Evolutionary conservation across 352 stramenopile genomes (phyloP), one percentile per base, ranked within the genome.

Genomic region (Bremia lactucae): DNA sequence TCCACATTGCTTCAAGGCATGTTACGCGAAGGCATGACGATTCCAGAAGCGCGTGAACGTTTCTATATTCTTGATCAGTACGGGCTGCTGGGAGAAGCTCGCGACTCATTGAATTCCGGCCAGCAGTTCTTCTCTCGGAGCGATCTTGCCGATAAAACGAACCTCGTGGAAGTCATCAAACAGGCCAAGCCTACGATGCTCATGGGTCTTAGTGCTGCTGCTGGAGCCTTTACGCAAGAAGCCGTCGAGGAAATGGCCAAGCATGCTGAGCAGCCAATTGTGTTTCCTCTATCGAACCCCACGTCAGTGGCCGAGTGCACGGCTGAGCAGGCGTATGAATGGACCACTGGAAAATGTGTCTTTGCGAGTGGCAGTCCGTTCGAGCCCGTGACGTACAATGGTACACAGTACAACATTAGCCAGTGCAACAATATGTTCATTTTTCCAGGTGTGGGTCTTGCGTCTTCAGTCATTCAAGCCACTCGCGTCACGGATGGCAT

Each of bases 371-470:
- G 95, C 24, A 96, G 81, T 49, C 94, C 95, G 20, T 98, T 99
- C 72, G 76, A 87, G 29, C 83, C 90, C 1, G 90, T 98, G 15
- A 46, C 76, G 47, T 88, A 75, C 55, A 75, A 96, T 36, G 93
- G 89, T 28, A 75, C 76, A 42, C 47, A 67, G 42, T 85, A 90
- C 62, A 55, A 62, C 19, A 68, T 87, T 53, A 87, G 74, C 48
- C 87, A 96, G 63, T 89, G 83, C 60, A 97, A 97, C 81, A 97
- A 97, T 64, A 94, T 97, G 80, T 98, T 97, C 62, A 94, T 98
- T 53, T 99, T 99, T 72, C 95, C 95, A 22, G 96, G 86, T 31
- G 65, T 98, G 31, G 95, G 93, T 24, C 75, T 98, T 4, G 94
- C 87, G 14, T 85, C 83, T 14, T 84, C 90, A 3, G 64, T 97